Evolutionary conservation across 345 rosid species (phyloP), one percentile per base, ranked within the genome.

Genomic region (Psidium guajava): DNA sequence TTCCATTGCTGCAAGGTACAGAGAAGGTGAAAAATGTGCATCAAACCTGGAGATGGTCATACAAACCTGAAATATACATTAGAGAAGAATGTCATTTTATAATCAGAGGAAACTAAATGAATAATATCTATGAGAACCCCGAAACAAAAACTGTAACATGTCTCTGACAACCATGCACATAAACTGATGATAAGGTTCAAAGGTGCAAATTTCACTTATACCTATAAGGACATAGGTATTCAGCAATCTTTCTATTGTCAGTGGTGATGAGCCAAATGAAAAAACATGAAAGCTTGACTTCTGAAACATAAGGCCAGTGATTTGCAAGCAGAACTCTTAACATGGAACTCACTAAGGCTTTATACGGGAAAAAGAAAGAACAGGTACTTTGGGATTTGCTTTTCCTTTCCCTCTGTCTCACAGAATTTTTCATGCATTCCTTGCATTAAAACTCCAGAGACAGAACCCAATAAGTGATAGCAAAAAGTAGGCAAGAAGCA

Each of bases 1-100:
- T 74, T 91, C 91, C 87, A 92, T 25, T 82, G 90, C 81, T 64
- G 96, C 91, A 83, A 89, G 85, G 69, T 86, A 92, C 85, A 95
- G 90, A 56, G 91, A 80, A 81, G 89, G 93, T 42, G 97, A 94
- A 80, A 96, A 91, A 87, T 93, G 91, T 54, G 87, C 94, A 83
- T 18, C 80, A 53, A 94, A 84, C 82, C 83, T 84, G 53, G 96
- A 85, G 84, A 90, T 83, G 58, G 81, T 77, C 77, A 91, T 88
- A 87, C 85, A 83, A 86, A 96, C 98, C 99, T 96, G 95, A 91
- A 89, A 91, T 40, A 80, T 27, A 21, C 85, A 44, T 83, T 81
- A 85, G 74, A 87, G 83, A 54, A 83, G n/a, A 83, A 82, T 24
- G 85, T 85, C 73, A 84, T 82, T 25, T 42, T n/a, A 83, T 27